Conservation (phyloP, 768 basidiomycete genomes). For the Amanita rubescens region DNA sequence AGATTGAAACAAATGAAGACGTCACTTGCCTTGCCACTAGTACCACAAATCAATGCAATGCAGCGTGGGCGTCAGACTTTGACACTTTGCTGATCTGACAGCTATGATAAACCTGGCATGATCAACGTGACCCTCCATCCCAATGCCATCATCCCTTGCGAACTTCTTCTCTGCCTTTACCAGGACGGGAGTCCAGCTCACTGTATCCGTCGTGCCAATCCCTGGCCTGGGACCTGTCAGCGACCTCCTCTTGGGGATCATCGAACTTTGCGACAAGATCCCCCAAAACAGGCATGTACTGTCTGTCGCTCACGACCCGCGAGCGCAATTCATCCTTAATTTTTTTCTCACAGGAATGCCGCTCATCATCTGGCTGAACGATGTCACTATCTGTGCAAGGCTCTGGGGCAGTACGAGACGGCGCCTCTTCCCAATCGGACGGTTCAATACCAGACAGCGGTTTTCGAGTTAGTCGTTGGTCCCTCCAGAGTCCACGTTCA, state of each 20-base stretch:
- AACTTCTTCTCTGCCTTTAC: neutral
- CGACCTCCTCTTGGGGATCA: slow-evolving; percentile 34
- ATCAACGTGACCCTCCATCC: no score
- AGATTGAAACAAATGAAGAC: no score
- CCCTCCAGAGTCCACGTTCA: neutral
- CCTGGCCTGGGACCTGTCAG: slow-evolving; percentile 39
- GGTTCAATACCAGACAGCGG: slow-evolving; percentile 24
- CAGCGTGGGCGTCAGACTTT: no score
- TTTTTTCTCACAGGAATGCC: slow-evolving; percentile 26
- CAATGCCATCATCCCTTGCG: no score
- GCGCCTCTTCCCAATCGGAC: slow-evolving; percentile 27
- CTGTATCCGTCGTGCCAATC: slow-evolving; percentile 40
- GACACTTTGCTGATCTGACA: no score
- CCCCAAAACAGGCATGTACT: slow-evolving; percentile 36
- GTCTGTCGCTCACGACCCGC: neutral
- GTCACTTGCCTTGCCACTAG: no score
- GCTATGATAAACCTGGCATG: no score
- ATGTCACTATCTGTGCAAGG: slow-evolving; percentile 34
- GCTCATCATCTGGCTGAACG: slow-evolving; percentile 39
- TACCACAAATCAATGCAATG: no score
- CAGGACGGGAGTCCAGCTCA: slow-evolving; percentile 27
- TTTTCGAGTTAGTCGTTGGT: slow-evolving; percentile 13
- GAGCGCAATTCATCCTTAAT: slow-evolving; percentile 1
- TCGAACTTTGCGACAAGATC: slow-evolving; percentile 41
- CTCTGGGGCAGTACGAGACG: slow-evolving; percentile 26